phyloP scores from a whole-genome alignment of 257 asterid species.

The Ocimum tenuiflorum region DNA sequence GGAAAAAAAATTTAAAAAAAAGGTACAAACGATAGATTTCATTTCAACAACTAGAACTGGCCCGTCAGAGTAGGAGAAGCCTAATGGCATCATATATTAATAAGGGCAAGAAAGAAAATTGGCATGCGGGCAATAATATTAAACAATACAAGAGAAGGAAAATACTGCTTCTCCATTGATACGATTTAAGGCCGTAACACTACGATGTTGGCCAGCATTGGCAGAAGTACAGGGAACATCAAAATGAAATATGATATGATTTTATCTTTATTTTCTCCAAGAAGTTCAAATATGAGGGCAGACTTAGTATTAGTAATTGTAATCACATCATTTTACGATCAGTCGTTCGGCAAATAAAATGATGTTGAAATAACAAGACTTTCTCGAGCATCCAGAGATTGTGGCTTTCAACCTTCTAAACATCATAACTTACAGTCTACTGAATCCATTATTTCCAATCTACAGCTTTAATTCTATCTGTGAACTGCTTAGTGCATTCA shows the following conservation, averaged over 20 bases:
- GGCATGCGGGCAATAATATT: neutral
- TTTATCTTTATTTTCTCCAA: neutral
- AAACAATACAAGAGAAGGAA: neutral
- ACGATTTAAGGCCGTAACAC: neutral
- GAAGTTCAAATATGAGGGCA: no score
- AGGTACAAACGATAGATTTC: slow-evolving; percentile 1
- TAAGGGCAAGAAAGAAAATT: neutral
- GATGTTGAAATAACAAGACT: neutral
- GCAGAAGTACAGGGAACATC: neutral
- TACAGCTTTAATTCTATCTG: neutral
- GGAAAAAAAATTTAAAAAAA: no score
- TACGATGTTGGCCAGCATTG: neutral
- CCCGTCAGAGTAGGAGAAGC: neutral
- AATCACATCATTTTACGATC: neutral
- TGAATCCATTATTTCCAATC: neutral
- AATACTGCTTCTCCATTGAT: neutral
- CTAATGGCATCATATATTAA: neutral
- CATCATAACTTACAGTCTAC: neutral
- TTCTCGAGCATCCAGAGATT: neutral
- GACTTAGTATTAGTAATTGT: no score
- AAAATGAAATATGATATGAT: neutral
- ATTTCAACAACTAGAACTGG: neutral
- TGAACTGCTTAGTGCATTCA: neutral
- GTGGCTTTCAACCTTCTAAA: neutral
- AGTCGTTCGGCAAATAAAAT: neutral